Evolutionary conservation across 2,329 filamentous ascomycete genomes (phyloP).

Genomic region (Ambrosiella beaveri): DNA sequence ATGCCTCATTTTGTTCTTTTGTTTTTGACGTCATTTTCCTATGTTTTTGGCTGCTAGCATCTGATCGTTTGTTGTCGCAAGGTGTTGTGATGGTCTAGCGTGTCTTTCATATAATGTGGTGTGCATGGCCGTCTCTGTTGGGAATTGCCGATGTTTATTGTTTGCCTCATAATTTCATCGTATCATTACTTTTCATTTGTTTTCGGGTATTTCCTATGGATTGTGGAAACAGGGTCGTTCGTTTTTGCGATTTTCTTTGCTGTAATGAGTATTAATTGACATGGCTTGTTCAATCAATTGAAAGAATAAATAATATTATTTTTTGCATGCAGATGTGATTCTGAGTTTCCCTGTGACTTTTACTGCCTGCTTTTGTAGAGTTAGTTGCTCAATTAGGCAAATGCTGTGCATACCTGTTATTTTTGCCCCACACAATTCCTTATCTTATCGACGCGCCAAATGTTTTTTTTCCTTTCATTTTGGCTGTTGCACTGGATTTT

Average conservation of each 20-base stretch:
- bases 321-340: too few relatives aligned
- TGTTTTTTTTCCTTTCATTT: too few relatives aligned
- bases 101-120: background rate
- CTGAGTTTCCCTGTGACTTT: too few relatives aligned
- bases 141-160: background rate
- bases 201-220: background rate
- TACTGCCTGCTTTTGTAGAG: too few relatives aligned
- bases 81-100: background rate
- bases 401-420: too few relatives aligned
- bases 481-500: too few relatives aligned
- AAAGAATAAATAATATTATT: background rate
- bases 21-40: background rate
- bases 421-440: too few relatives aligned
- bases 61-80: background rate
- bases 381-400: too few relatives aligned
- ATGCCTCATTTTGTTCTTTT: constrained; percentile 1
- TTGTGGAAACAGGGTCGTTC: background rate
- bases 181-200: background rate
- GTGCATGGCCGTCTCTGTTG: background rate
- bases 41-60: background rate
- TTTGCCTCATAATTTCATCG: background rate
- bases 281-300: background rate
- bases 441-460: too few relatives aligned
- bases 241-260: background rate
- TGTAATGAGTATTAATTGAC: background rate